These are phyloP conservation scores for Cavenderia fasciculata DNA, from an alignment of 78 protist species.

Conservation along the genomic window DNA sequence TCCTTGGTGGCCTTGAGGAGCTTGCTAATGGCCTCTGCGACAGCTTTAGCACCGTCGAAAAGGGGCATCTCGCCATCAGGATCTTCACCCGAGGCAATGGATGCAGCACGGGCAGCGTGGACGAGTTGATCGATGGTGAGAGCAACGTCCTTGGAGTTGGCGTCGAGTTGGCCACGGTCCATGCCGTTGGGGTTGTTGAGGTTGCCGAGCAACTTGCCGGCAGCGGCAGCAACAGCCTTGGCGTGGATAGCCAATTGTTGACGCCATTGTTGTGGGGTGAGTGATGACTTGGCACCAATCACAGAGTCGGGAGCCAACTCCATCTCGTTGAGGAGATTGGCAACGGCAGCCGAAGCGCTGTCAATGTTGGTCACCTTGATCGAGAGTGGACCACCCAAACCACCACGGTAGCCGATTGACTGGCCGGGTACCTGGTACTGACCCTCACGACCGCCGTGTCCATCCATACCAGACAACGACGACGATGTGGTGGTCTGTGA, in stretches of 20 bases:
- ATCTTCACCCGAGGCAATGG: conserved; percentile 78
- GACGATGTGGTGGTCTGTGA: conserved; percentile 68
- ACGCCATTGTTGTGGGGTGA: conserved; percentile 80
- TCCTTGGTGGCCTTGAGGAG: conserved; percentile 75
- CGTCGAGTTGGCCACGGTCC: conserved; percentile 67
- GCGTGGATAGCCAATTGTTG: conserved; percentile 82
- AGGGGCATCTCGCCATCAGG: conserved; percentile 80
- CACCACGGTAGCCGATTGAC: conserved; percentile 73
- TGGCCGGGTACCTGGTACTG: conserved; percentile 60
- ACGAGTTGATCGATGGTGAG: conserved; percentile 75
- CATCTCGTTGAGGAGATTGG: conserved; percentile 70
- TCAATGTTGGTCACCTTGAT: conserved; percentile 68
- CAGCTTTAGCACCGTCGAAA: conserved; percentile 79
- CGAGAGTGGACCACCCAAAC: conserved; percentile 76
- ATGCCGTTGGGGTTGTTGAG: conserved; percentile 70
- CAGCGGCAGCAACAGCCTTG: conserved; percentile 72
- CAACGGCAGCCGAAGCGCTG: conserved; percentile 60
- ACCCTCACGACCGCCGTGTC: conserved; percentile 75
- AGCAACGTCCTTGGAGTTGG: conserved; percentile 65
- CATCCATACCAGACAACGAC: conserved; percentile 53
- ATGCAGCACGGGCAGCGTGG: conserved; percentile 80
- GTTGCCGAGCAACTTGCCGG: conserved; percentile 60
- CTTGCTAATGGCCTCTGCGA: conserved; percentile 74
- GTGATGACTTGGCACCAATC: conserved; percentile 61
- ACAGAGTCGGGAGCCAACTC: conserved; percentile 65